Evolutionary conservation across 2,329 filamentous ascomycete species (phyloP).

Genomic region (Trichoderma lentiforme): DNA sequence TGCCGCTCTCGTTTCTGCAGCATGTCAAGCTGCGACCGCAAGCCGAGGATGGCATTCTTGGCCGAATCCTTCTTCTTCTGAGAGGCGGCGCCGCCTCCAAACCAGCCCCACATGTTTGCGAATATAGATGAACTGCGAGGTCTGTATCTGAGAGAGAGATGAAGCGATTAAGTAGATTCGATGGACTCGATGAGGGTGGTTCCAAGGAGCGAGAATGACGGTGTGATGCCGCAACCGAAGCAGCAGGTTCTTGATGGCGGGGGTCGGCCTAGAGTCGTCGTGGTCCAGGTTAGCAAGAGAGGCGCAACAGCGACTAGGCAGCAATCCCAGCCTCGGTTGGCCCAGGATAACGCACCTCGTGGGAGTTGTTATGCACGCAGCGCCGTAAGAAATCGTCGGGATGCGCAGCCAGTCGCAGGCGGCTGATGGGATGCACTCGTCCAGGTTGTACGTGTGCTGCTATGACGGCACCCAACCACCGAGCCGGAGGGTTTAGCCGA

Average conservation of each 20-base stretch:
- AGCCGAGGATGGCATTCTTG: conserved; percentile 90
- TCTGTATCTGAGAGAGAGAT: background rate
- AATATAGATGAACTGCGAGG: conserved; percentile 7
- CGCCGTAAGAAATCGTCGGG: conserved; percentile 1
- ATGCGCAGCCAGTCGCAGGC: conserved; percentile 18
- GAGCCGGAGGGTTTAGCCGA: conserved; percentile 12
- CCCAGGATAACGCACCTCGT: background rate
- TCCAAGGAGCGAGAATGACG: conserved; percentile 8
- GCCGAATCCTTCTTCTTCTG: conserved; percentile 89
- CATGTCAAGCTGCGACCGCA: conserved; percentile 93
- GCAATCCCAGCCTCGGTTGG: background rate
- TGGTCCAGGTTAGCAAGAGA: background rate
- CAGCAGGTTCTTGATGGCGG: conserved; percentile 16
- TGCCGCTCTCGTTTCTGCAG: conserved; percentile 94
- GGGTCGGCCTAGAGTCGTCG: conserved; percentile 17
- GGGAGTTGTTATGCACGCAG: background rate
- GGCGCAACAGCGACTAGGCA: conserved; percentile 12
- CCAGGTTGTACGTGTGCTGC: conserved; percentile 12
- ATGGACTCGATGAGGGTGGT: background rate
- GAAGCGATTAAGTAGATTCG: background rate
- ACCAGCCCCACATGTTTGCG: conserved; percentile 75
- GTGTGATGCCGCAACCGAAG: conserved; percentile 17
- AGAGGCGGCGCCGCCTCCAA: conserved; percentile 69
- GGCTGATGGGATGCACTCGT: conserved; percentile 16
- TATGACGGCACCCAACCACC: conserved; percentile 19